A percentile compares a stretch with the other conserved stretches of the same genome.
These are phyloP conservation scores for Areca catechu DNA, from an alignment of 176 grass and related monocot species.

Conservation along the genomic window DNA sequence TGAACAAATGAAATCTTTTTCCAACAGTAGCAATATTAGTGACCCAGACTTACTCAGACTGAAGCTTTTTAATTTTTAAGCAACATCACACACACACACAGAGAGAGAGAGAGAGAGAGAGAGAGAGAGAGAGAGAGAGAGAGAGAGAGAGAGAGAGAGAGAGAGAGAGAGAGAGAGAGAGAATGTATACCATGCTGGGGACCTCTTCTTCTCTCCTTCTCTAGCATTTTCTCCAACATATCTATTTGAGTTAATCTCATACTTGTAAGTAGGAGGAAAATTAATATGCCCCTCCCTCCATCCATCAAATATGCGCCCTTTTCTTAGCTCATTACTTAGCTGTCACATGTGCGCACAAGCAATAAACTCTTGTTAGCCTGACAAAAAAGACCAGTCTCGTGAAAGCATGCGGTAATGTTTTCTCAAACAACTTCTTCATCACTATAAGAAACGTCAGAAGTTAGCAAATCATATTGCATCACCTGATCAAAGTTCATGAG, in stretches of 20 bases:
- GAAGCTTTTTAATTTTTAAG: no score
- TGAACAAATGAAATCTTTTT: no score
- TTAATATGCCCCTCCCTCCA: conserved; percentile 51
- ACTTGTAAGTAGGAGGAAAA: conserved; percentile 69
- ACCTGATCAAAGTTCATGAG: conserved; percentile 68
- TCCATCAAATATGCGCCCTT: conserved; percentile 46
- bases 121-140: conserved; percentile 15
- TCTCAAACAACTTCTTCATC: no score
- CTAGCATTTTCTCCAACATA: conserved; percentile 46
- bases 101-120: conserved; percentile 15
- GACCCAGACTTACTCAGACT: no score
- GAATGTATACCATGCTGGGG: conserved; percentile 48
- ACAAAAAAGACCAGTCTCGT: no score
- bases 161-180: conserved; percentile 15
- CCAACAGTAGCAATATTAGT: no score
- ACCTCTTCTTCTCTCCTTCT: conserved; percentile 49
- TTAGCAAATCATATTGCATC: background rate
- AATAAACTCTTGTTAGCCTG: background rate
- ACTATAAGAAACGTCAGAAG: no score
- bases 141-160: conserved; percentile 15
- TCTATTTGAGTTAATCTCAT: conserved; percentile 33
- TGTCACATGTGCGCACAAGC: conserved; percentile 9
- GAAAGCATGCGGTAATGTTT: no score
- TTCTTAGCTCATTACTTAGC: conserved; percentile 51
- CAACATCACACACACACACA: background rate